phyloP scores from a whole-genome alignment of 2,329 filamentous ascomycete species.

The Grosmannia serpens region DNA sequence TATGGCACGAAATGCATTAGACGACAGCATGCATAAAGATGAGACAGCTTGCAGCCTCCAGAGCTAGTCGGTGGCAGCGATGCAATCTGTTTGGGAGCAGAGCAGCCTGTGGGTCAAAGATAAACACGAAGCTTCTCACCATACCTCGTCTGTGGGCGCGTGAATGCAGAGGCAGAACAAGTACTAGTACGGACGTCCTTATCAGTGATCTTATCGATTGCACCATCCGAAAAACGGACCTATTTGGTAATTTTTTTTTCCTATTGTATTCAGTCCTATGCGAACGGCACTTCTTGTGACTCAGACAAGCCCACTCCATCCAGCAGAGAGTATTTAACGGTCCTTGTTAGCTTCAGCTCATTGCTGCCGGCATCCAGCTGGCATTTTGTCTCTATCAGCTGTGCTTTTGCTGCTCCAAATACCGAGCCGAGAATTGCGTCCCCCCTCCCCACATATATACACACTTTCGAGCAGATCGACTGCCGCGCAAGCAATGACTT shows the following conservation, averaged over 20 bases:
- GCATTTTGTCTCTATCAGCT: neutral
- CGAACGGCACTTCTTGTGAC: slow-evolving; percentile 2
- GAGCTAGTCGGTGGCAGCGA: too few relatives aligned
- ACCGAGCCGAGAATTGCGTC: neutral
- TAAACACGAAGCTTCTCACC: neutral
- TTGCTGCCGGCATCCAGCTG: neutral
- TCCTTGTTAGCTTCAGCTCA: neutral
- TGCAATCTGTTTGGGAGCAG: neutral
- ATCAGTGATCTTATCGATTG: neutral
- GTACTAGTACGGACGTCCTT: neutral
- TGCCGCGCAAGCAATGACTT: slow-evolving; percentile 3
- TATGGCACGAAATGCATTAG: neutral
- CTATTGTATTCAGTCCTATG: neutral
- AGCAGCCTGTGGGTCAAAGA: neutral
- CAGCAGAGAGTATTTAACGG: neutral
- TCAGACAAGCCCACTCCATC: slow-evolving; percentile 3
- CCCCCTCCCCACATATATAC: neutral
- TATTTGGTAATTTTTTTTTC: neutral
- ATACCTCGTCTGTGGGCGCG: neutral
- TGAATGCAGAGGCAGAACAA: neutral
- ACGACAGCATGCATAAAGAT: neutral
- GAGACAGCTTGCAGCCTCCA: neutral
- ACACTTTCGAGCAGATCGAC: too few relatives aligned
- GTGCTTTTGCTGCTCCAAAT: neutral
- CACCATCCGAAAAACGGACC: slow-evolving; percentile 4